Conservation (phyloP, 2,329 filamentous ascomycete species). For the Ophiostoma piceae region DNA sequence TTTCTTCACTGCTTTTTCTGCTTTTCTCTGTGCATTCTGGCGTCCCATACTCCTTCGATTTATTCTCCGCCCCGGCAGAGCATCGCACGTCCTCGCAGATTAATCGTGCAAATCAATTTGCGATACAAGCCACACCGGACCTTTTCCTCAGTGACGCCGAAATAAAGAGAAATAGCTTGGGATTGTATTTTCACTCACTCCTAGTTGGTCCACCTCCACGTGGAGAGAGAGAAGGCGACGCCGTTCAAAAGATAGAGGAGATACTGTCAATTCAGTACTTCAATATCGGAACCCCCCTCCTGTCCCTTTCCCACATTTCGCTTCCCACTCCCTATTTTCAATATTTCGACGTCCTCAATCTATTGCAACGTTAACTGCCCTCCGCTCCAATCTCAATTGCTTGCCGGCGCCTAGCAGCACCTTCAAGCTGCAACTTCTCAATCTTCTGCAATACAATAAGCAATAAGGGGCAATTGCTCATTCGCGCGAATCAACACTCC, state of each 20-base stretch:
- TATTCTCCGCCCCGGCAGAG: conserved; percentile 1
- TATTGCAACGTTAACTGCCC: background rate
- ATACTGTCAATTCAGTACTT: background rate
- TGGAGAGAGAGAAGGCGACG: background rate
- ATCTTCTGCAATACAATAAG: background rate
- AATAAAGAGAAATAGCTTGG: background rate
- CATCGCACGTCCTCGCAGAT: background rate
- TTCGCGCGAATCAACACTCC: background rate
- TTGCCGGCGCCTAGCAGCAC: background rate
- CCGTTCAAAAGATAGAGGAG: background rate
- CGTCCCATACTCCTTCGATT: background rate
- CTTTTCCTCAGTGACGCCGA: background rate
- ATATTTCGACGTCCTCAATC: background rate
- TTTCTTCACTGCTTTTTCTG: background rate
- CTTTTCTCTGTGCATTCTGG: background rate
- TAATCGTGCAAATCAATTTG: background rate
- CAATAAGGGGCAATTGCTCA: background rate
- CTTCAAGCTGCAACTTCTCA: background rate
- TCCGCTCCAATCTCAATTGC: background rate
- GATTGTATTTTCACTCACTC: background rate
- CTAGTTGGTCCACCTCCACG: conserved; percentile 13
- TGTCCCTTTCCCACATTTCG: background rate
- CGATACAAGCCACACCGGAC: background rate
- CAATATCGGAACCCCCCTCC: background rate
- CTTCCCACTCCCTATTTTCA: background rate